Evolutionary conservation across 140 eudicot genomes (phyloP).

Genomic region (Flaveria floridana): DNA sequence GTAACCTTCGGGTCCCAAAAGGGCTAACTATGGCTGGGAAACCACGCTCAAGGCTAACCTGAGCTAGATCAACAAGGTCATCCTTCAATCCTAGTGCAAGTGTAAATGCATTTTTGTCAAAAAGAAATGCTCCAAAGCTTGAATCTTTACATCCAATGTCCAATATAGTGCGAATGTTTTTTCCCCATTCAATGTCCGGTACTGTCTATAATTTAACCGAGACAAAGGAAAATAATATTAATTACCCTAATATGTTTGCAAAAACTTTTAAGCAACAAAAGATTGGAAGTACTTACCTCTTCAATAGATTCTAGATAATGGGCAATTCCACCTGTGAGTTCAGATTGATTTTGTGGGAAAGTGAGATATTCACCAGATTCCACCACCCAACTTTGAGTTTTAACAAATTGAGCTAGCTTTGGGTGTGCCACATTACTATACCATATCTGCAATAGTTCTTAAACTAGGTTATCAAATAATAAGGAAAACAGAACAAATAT

Average conservation of each 20-base stretch:
- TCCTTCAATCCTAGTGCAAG: constrained; percentile 84
- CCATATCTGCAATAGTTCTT: constrained; percentile 60
- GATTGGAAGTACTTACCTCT: constrained; percentile 52
- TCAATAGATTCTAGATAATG: constrained; percentile 86
- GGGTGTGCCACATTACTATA: constrained; percentile 89
- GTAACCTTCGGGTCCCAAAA: constrained; percentile 68
- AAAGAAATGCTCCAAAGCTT: constrained; percentile 63
- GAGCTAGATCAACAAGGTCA: constrained; percentile 86
- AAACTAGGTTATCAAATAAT: constrained; percentile 28
- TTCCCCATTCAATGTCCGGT: constrained; percentile 99
- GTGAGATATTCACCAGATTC: constrained; percentile 76
- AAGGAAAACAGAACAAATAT: constrained; percentile 13
- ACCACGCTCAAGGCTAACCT: constrained; percentile 93
- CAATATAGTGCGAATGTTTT: constrained; percentile 71
- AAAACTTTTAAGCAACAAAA: background rate
- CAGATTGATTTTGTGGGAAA: constrained; percentile 79
- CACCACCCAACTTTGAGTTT: constrained; percentile 71
- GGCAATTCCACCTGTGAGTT: constrained; percentile 59
- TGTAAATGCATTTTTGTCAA: constrained; percentile 63
- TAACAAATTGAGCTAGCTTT: constrained; percentile 66
- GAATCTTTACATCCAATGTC: constrained; percentile 92
- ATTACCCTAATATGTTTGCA: background rate
- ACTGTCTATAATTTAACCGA: constrained; percentile 60
- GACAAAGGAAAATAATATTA: background rate
- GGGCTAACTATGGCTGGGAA: constrained; percentile 80